A percentile compares a stretch with the other conserved stretches of the same genome.
phyloP scores from a whole-genome alignment of 2,329 filamentous ascomycete species.

The Fusarium gaditjirri region DNA sequence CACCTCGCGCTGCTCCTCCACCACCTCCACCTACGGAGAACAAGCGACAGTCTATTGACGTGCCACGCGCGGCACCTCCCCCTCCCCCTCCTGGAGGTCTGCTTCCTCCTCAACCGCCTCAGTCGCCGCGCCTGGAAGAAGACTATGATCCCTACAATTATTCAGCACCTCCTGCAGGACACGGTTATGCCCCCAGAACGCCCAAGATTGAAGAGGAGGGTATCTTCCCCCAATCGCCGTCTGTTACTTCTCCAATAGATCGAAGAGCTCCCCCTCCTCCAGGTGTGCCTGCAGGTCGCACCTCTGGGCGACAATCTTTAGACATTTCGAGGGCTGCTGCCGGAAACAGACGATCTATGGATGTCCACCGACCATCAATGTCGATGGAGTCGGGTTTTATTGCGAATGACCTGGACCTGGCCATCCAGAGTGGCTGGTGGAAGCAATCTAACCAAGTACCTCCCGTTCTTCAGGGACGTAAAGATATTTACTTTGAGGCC shows the following conservation, averaged over 20 bases:
- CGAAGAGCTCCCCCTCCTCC: slow-evolving; percentile 58
- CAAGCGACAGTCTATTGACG: slow-evolving; percentile 73
- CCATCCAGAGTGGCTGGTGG: slow-evolving; percentile 84
- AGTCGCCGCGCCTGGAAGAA: slow-evolving; percentile 60
- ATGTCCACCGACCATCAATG: slow-evolving; percentile 77
- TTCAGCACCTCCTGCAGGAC: slow-evolving; percentile 48
- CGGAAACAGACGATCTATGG: slow-evolving; percentile 72
- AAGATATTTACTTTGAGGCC: slow-evolving; percentile 83
- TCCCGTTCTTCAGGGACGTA: slow-evolving; percentile 82
- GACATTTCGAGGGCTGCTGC: slow-evolving; percentile 54
- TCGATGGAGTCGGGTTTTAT: slow-evolving; percentile 85
- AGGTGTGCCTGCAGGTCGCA: slow-evolving; percentile 42
- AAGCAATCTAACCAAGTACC: slow-evolving; percentile 81
- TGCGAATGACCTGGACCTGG: slow-evolving; percentile 86
- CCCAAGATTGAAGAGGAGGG: slow-evolving; percentile 58
- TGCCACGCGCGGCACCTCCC: slow-evolving; percentile 75
- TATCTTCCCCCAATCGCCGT: slow-evolving; percentile 61
- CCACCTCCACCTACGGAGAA: slow-evolving; percentile 69
- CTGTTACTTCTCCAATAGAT: slow-evolving; percentile 57
- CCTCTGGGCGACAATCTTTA: slow-evolving; percentile 47
- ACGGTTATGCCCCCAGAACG: slow-evolving; percentile 49
- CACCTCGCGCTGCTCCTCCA: slow-evolving; percentile 75
- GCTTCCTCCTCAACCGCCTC: slow-evolving; percentile 63
- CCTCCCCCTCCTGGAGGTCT: slow-evolving; percentile 70
- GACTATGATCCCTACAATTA: slow-evolving; percentile 78